A percentile compares a stretch with the other conserved stretches of the same genome.
Evolutionary conservation across 2,329 filamentous ascomycete species (phyloP).

Genomic region (Sphaerulina vaccinii): DNA sequence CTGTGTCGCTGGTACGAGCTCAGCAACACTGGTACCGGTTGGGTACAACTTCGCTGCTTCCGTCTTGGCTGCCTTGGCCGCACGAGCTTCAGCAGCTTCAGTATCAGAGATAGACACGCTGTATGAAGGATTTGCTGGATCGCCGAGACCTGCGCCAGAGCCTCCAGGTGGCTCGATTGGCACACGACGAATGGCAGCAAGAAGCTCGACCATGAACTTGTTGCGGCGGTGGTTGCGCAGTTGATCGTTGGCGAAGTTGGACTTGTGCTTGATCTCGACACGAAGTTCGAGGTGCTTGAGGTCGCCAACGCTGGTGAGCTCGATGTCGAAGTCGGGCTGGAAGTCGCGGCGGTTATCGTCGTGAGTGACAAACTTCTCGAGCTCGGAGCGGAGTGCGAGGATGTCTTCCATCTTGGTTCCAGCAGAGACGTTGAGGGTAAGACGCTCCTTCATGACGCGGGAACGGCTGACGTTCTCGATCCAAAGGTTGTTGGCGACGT

Average conservation of each 20-base stretch:
- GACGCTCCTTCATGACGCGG: slow-evolving; percentile 37
- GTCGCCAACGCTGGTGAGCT: slow-evolving; percentile 34
- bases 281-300: slow-evolving; percentile 35
- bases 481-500: slow-evolving; percentile 37
- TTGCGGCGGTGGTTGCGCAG: slow-evolving; percentile 76
- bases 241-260: slow-evolving; percentile 62
- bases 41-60: slow-evolving; percentile 58
- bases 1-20: slow-evolving; percentile 7
- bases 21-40: slow-evolving; percentile 10
- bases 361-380: slow-evolving; percentile 34
- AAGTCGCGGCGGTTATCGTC: slow-evolving; percentile 40
- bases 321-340: slow-evolving; percentile 35
- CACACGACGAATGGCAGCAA: slow-evolving; percentile 76
- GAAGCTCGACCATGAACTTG: slow-evolving; percentile 92
- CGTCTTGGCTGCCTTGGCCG: slow-evolving; percentile 12
- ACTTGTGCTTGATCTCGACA: slow-evolving; percentile 40
- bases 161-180: slow-evolving; percentile 80
- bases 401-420: slow-evolving; percentile 37
- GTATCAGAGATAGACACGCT: slow-evolving; percentile 35
- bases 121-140: slow-evolving; percentile 68
- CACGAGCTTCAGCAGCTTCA: slow-evolving; percentile 17
- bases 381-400: slow-evolving; percentile 30
- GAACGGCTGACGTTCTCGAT: slow-evolving; percentile 40
- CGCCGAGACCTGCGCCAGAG: slow-evolving; percentile 46
- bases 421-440: slow-evolving; percentile 31